These are phyloP conservation scores for Aegilops tauschii DNA, from an alignment of 176 grass and related monocot genomes.

Conservation along the genomic window DNA sequence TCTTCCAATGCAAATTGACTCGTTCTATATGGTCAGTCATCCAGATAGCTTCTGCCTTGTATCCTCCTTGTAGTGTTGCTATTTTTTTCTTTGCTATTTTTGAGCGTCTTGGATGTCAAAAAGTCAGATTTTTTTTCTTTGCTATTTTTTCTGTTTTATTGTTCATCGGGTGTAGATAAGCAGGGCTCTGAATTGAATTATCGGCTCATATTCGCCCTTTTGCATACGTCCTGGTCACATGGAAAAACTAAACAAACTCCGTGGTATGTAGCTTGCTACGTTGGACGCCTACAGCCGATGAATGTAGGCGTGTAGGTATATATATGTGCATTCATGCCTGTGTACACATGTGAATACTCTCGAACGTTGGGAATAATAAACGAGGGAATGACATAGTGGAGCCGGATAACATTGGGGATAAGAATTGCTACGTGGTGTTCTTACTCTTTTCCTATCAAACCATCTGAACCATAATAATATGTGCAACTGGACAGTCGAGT, in stretches of 20 bases:
- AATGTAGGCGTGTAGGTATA: background rate
- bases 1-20: no score
- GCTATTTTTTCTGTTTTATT: background rate
- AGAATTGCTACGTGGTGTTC: slow-evolving; percentile 34
- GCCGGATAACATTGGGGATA: slow-evolving; percentile 44
- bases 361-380: background rate
- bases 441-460: slow-evolving; percentile 1
- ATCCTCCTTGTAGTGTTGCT: no score
- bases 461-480: slow-evolving; percentile 17
- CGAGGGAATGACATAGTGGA: background rate
- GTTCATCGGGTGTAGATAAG: no score
- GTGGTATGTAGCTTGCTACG: background rate
- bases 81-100: no score
- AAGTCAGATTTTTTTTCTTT: background rate
- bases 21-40: no score
- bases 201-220: background rate
- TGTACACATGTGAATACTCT: slow-evolving; percentile 1
- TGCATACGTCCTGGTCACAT: background rate
- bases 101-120: no score
- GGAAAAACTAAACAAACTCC: background rate
- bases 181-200: no score
- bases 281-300: background rate
- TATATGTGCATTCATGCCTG: background rate
- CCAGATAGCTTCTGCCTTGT: no score
- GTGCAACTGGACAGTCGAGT: slow-evolving; percentile 14